These are phyloP conservation scores for Colletotrichum liaoningense DNA, from an alignment of 2,329 filamentous ascomycete species.

Conservation along the genomic window DNA sequence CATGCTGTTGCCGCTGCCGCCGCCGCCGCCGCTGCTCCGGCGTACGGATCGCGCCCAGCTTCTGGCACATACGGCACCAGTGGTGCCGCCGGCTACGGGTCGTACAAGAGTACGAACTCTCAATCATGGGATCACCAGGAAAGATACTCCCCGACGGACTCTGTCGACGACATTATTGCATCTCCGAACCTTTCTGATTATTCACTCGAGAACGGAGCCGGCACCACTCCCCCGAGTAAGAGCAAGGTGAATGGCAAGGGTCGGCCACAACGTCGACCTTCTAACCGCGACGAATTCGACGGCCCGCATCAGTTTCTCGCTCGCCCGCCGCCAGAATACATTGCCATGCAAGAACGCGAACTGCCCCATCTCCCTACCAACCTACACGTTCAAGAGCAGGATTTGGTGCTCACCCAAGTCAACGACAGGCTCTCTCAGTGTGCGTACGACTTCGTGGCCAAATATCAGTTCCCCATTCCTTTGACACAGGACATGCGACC, in stretches of 20 bases:
- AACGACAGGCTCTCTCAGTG: constrained; percentile 88
- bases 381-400: constrained; percentile 85
- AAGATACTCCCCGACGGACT: constrained; percentile 67
- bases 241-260: constrained; percentile 60
- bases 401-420: constrained; percentile 81
- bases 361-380: constrained; percentile 86
- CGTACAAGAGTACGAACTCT: constrained; percentile 54
- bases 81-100: constrained; percentile 43
- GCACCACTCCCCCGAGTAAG: constrained; percentile 53
- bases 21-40: constrained; percentile 40
- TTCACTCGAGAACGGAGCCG: constrained; percentile 63
- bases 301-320: constrained; percentile 86
- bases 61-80: constrained; percentile 51
- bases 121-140: constrained; percentile 61
- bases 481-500: constrained; percentile 85
- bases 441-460: constrained; percentile 90
- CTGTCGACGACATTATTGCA: constrained; percentile 67
- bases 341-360: constrained; percentile 82
- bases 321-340: constrained; percentile 75
- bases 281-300: constrained; percentile 90
- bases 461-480: constrained; percentile 91
- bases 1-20: constrained; percentile 54
- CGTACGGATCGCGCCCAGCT: constrained; percentile 55
- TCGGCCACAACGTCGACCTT: constrained; percentile 74
- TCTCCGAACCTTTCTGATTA: constrained; percentile 72